A percentile compares a stretch with the other conserved stretches of the same genome.
Evolutionary conservation across 1,139 yeast species (phyloP).

Genomic region (Pichia norvegensis): DNA sequence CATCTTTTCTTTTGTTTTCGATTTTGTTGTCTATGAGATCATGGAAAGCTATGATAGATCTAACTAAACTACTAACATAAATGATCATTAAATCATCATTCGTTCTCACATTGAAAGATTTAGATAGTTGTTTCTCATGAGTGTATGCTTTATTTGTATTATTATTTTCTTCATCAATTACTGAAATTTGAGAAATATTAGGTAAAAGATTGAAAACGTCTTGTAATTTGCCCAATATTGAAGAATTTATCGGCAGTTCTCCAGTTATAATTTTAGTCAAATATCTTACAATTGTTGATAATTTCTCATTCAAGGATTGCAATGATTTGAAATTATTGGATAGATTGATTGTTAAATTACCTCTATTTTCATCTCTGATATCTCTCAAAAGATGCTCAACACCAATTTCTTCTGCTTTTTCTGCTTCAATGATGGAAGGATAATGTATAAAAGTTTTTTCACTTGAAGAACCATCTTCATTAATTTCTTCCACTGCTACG

Average conservation of each 20-base stretch:
- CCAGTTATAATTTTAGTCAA: slow-evolving; percentile 66
- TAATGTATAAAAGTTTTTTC: slow-evolving; percentile 91
- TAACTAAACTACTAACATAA: slow-evolving; percentile 79
- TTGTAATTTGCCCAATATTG: slow-evolving; percentile 85
- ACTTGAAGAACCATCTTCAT: slow-evolving; percentile 92
- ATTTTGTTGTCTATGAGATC: slow-evolving; percentile 94
- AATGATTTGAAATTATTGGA: slow-evolving; percentile 86
- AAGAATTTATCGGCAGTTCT: slow-evolving; percentile 80
- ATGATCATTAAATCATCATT: slow-evolving; percentile 95
- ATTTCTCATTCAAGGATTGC: slow-evolving; percentile 75
- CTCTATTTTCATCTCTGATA: slow-evolving; percentile 94
- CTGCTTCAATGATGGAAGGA: slow-evolving; percentile 90
- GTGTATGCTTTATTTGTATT: slow-evolving; percentile 21
- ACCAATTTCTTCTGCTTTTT: slow-evolving; percentile 98
- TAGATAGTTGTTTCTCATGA: slow-evolving; percentile 43
- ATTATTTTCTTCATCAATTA: slow-evolving; percentile 19
- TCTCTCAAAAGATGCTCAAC: slow-evolving; percentile 94
- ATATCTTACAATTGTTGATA: slow-evolving; percentile 72
- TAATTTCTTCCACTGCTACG: slow-evolving; percentile 88
- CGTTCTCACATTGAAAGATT: slow-evolving; percentile 85
- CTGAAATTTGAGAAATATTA: slow-evolving; percentile 46
- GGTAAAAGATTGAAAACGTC: slow-evolving; percentile 92
- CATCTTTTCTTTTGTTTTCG: slow-evolving; percentile 49
- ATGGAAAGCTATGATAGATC: slow-evolving; percentile 94
- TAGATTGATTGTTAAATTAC: slow-evolving; percentile 76